Base-by-base conservation (phyloP, 148 eudicot species). In the Cornus florida region DNA sequence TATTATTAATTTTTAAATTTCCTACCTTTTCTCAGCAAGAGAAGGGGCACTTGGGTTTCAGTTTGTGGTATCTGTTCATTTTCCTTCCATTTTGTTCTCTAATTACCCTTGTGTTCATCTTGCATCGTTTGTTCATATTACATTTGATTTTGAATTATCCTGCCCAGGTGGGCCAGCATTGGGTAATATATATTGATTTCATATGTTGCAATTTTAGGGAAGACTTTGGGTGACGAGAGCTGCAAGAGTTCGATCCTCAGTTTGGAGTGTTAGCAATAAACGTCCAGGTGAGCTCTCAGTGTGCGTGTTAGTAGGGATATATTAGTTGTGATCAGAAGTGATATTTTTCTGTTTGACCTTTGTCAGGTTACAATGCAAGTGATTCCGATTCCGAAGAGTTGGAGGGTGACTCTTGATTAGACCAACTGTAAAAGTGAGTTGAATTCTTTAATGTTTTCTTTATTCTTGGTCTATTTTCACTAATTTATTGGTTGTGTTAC, bases 361-460 rank as follows among this genome's bases (percentile, higher is more conserved):
- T 77, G 46, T 77, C 12, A 94, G 98, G 98, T 80, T 94, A 94
- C 81, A 92, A 94, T 89, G 94, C 92, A 53, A 94, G 97, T 86
- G 98, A 94, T 86, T 91, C 98, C 14, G 97, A 94, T 82, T 94
- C 98, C 23, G 97, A 92, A 72, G 94, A 89, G 59, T 38, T 83
- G 76, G 70, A 79, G 59, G 86, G 74, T 72, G 84, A 82, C 31
- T 84, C 82, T 64, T 89, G 86, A 88, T 70, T 39, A 31, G 67
- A 50, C 28, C 41, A 77, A 56, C 39, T 80, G 60, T 62, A 46
- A 68, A 83, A 76, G 79, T 82, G 68, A 59, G 82, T 71, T 74
- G 73, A 73, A 48, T 71, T 65, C 24, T 57, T 53, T 32, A 35
- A 71, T 16, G 53, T 46, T 67, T 14, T 66, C 8, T 48, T 48